Conservation (phyloP, 2,329 filamentous ascomycete genomes). For the Trichoderma sp. region DNA sequence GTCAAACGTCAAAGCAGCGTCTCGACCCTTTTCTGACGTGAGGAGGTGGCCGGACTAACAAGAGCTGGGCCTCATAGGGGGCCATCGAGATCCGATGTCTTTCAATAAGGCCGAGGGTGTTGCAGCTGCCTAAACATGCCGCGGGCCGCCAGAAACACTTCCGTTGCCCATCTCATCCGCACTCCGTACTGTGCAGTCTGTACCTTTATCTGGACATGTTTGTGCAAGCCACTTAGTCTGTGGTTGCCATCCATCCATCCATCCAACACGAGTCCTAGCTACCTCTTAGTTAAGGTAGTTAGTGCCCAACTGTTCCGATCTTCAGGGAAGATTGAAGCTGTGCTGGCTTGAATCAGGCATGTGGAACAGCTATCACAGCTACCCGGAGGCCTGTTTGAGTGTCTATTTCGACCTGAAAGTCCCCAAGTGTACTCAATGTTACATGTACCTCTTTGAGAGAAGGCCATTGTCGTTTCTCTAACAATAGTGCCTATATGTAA, state of each 20-base stretch:
- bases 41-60: neutral
- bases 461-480: neutral
- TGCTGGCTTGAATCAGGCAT: neutral
- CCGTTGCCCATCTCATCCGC: neutral
- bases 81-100: constrained; percentile 5
- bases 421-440: neutral
- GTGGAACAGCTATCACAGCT: neutral
- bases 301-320: constrained; percentile 9
- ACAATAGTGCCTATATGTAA: neutral
- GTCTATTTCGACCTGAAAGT: neutral
- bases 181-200: neutral
- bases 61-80: neutral
- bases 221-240: neutral
- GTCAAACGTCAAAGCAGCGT: neutral
- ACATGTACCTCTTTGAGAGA: neutral
- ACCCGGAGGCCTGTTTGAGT: neutral
- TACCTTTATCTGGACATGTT: neutral
- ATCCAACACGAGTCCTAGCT: neutral
- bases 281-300: neutral
- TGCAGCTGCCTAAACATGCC: constrained; percentile 7
- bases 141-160: neutral
- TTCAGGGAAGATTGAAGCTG: neutral
- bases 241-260: neutral
- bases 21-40: neutral
- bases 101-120: constrained; percentile 19